These are phyloP conservation scores for Leccinum truebloodii DNA, from an alignment of 768 basidiomycete species.

Conservation along the genomic window DNA sequence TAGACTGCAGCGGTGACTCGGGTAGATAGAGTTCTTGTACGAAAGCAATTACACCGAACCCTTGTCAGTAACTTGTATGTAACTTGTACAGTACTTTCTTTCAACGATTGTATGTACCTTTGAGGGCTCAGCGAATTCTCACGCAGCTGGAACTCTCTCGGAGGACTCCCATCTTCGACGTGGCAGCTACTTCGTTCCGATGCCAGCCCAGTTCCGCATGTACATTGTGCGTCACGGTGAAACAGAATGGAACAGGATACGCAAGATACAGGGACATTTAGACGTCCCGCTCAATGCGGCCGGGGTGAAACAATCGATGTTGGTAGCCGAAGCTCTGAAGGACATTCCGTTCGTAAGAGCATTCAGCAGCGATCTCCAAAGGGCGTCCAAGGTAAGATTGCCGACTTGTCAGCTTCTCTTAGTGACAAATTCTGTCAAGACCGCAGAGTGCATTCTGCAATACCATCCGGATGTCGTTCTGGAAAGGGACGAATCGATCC, in stretches of 20 bases:
- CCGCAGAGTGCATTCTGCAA: constrained; percentile 63
- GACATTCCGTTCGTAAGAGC: constrained; percentile 56
- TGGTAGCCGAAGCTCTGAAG: constrained; percentile 55
- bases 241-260: constrained; percentile 63
- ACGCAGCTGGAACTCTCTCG: background rate
- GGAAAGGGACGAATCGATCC: constrained; percentile 45
- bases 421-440: constrained; percentile 41
- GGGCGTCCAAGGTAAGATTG: constrained; percentile 61
- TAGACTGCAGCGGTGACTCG: background rate
- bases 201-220: constrained; percentile 43
- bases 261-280: constrained; percentile 74
- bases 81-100: background rate
- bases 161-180: background rate
- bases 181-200: constrained; percentile 3
- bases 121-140: background rate
- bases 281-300: constrained; percentile 66
- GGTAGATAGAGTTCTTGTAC: constrained; percentile 1
- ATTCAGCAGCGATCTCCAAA: constrained; percentile 69
- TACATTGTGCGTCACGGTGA: constrained; percentile 80
- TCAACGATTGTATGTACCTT: background rate
- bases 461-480: constrained; percentile 49
- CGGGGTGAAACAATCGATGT: constrained; percentile 59
- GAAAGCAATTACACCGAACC: background rate
- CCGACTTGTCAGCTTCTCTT: background rate
- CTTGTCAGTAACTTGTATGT: background rate